Evolutionary conservation across 495 filamentous ascomycete species (phyloP), one percentile per base, ranked within the genome.

Genomic region (Penicillium daleae): DNA sequence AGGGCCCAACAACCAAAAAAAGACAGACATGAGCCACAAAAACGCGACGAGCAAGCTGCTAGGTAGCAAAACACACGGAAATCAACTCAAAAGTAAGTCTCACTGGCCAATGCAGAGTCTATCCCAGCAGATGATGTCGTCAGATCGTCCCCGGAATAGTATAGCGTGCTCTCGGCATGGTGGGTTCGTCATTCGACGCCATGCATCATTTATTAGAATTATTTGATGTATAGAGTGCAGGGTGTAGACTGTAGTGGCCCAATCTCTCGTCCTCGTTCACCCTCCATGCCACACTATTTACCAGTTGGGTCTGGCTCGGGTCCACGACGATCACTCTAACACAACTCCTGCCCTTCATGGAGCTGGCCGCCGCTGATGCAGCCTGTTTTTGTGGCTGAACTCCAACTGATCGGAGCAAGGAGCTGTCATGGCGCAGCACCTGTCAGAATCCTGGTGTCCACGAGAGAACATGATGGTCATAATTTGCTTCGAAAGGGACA

Each of bases 1-100:
- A 71, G 69, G 69, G 66, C 49, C 58, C 9, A 44, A 56, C 42
- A 22, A 29, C 68, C 48, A 49, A 65, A 60, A 9, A 39, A 59
- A 39, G 37, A 21, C 3, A 62, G 22, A 35, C 6, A 32, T 19
- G 19, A 61, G 22, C 29, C 7, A 27, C 29, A 63, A 58, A 63
- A 58, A 50, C 35, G 21, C 54, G 19, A 50, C 24, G 7, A 21
- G n/a, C 21, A 55, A 57, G 15, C 19, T 32, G 13, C 57, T 49
- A 46, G 39, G 40, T 53, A 44, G 37, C 17, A n/a, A 27, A 26
- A 13, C 35, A 19, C 31, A 32, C 27, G 12, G 32, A 29, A 31
- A 3, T 42, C 19, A 44, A 26, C 22, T 6, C 40, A 29, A 35
- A 32, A 53, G n/a, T 31, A 27, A 44, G 35, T 53, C 53, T 32